Evolutionary conservation across 768 basidiomycete species (phyloP), one percentile per base, ranked within the genome.

Genomic region (Suillus americanus): DNA sequence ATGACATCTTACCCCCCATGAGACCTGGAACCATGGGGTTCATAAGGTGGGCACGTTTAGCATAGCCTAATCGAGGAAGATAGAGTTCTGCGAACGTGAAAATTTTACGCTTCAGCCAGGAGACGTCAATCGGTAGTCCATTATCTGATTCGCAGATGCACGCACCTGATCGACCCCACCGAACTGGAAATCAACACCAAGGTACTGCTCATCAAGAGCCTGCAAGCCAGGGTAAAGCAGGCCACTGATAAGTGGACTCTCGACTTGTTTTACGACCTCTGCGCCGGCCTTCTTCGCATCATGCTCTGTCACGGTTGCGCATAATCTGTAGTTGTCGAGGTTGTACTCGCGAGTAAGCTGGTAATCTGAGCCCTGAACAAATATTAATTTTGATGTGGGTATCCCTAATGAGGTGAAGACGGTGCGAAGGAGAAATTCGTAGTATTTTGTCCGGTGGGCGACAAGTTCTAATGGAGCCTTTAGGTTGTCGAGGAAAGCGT

Each of bases 241-340:
- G 1, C 95, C 95, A 67, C 94, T 95, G 62, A 99, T 81, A 59
- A 96, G 80, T 1, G 95, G 92, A 71, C 90, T 94, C 66, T 95
- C 92, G 6, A 96, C 92, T 77, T 98, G 97, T 77, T 99, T 99
- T 69, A 99, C 97, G 63, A 99, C 97, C 75, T 99, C 97, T 2
- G 97, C 96, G 6, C 97, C 97, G 0, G 97, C 97, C 77, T 97
- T 97, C 76, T 97, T 97, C 30, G 97, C 95, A 69, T 99, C 97
- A 76, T 97, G 95, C 70, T 98, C 94, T 2, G 94, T 88, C 23
- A 97, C 95, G 65, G 87, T 89, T n/a, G 96, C 87, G 70, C 90
- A 92, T 57, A 99, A 85, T 70, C 85, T 85, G 87, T 95, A 99
- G 73, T 96, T 92, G 79, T 99, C 97, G 72, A 98, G 83, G 70